These are phyloP conservation scores for Neltuma alba DNA, from an alignment of 306 rosid genomes.

Conservation along the genomic window DNA sequence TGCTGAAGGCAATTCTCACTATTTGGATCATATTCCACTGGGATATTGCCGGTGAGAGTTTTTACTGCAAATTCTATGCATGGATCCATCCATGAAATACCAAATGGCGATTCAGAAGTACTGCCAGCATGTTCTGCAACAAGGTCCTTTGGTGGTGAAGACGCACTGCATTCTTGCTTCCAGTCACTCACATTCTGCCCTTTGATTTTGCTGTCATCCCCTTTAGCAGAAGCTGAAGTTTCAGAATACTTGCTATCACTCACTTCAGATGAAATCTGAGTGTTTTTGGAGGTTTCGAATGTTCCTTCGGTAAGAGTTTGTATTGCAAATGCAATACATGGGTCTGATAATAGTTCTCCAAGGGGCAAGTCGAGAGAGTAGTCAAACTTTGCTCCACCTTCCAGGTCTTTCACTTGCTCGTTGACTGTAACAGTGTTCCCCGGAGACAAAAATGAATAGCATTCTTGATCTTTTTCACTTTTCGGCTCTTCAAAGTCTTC, in stretches of 20 bases:
- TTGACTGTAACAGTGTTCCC: slow-evolving; percentile 26
- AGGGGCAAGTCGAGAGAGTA: slow-evolving; percentile 49
- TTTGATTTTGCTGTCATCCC: slow-evolving; percentile 23
- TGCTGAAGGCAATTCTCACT: slow-evolving; percentile 54
- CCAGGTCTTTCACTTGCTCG: slow-evolving; percentile 30
- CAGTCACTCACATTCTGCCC: background rate
- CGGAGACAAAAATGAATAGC: slow-evolving; percentile 23
- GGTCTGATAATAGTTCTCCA: slow-evolving; percentile 70
- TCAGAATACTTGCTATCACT: slow-evolving; percentile 34
- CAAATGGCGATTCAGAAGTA: slow-evolving; percentile 38
- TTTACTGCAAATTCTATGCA: slow-evolving; percentile 81
- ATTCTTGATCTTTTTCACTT: slow-evolving; percentile 22
- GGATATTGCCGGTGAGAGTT: slow-evolving; percentile 69
- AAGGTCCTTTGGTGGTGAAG: slow-evolving; percentile 30
- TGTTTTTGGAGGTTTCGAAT: slow-evolving; percentile 44
- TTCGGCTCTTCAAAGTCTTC: slow-evolving; percentile 26
- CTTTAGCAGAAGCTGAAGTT: slow-evolving; percentile 34
- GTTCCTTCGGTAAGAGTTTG: slow-evolving; percentile 71
- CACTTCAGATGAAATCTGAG: slow-evolving; percentile 32
- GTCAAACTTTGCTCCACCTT: slow-evolving; percentile 42
- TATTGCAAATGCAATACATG: slow-evolving; percentile 92
- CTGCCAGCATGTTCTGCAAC: slow-evolving; percentile 24
- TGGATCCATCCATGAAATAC: slow-evolving; percentile 68
- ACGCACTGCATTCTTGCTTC: slow-evolving; percentile 25
- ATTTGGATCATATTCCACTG: slow-evolving; percentile 53